Percentiles rank a stretch among this genome's conserved stretches.
Conservation (phyloP, 306 rosid species). For the Hylodesmum podocarpum region DNA sequence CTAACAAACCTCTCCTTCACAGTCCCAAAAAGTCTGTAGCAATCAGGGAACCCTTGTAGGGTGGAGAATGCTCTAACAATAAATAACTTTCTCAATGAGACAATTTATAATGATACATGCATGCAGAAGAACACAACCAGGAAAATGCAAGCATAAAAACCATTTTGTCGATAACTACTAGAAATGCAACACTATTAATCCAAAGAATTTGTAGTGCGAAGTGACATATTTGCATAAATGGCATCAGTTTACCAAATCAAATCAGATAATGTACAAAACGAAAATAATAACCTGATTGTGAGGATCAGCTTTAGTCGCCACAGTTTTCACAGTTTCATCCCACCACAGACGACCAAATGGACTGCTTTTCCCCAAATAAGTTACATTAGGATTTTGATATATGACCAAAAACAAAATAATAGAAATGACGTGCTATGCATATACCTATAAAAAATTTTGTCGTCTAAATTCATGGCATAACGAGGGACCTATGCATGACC, state of each 20-base stretch:
- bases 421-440: neutral
- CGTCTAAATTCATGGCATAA: slow-evolving; percentile 49
- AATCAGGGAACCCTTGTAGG: slow-evolving; percentile 86
- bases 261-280: neutral
- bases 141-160: slow-evolving; percentile 6
- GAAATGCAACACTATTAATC: neutral
- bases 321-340: slow-evolving; percentile 48
- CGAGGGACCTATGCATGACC: slow-evolving; percentile 35
- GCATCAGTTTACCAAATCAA: neutral
- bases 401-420: neutral
- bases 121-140: neutral
- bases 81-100: neutral
- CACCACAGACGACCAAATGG: slow-evolving; percentile 54
- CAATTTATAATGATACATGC: neutral
- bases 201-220: neutral
- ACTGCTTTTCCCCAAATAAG: neutral
- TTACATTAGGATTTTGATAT: neutral
- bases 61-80: slow-evolving; percentile 39
- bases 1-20: slow-evolving; percentile 60
- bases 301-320: slow-evolving; percentile 45
- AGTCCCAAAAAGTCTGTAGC: slow-evolving; percentile 59
- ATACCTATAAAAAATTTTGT: no score
- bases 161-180: neutral
- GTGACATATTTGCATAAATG: neutral
- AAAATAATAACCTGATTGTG: slow-evolving; percentile 42